Evolutionary conservation across 1,284 basidiomycete species (phyloP).

Genomic region (Irpex sp.): DNA sequence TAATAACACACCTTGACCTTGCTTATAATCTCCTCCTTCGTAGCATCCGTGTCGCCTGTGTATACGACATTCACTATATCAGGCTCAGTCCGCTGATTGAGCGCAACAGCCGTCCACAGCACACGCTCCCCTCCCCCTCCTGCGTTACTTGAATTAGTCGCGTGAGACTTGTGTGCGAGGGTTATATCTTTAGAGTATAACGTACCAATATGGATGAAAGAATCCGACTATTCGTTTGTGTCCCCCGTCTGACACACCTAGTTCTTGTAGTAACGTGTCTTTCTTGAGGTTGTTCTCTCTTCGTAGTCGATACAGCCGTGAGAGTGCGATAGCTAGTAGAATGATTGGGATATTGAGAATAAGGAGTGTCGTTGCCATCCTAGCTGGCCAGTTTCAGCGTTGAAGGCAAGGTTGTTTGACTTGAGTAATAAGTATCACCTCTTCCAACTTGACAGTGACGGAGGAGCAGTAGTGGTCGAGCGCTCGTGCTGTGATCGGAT

Average conservation of each 20-base stretch:
- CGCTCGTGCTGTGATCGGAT: too few species aligned
- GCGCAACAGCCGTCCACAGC: conserved; percentile 87
- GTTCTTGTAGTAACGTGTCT: neutral
- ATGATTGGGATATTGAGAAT: neutral
- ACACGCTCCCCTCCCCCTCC: conserved; percentile 98
- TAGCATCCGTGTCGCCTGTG: conserved; percentile 80
- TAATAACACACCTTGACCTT: conserved; percentile 72
- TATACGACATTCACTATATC: conserved; percentile 83
- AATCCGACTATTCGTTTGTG: conserved; percentile 68
- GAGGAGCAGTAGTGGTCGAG: too few species aligned
- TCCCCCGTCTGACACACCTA: neutral
- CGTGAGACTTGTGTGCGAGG: conserved; percentile 25
- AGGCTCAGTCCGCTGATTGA: conserved; percentile 72
- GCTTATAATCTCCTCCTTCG: conserved; percentile 79
- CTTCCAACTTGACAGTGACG: too few species aligned
- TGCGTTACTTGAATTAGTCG: conserved; percentile 72
- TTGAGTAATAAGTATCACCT: too few species aligned
- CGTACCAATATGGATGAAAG: conserved; percentile 95
- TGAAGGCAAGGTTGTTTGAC: neutral
- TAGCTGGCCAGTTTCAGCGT: neutral
- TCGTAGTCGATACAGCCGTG: neutral
- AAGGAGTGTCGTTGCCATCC: neutral
- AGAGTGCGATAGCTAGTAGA: neutral
- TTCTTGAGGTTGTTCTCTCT: neutral
- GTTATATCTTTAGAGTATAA: conserved; percentile 9